Percentiles rank a stretch among this genome's conserved stretches.
Evolutionary conservation across 176 grass and related monocot species (phyloP).

Genomic region (Lolium rigidum): DNA sequence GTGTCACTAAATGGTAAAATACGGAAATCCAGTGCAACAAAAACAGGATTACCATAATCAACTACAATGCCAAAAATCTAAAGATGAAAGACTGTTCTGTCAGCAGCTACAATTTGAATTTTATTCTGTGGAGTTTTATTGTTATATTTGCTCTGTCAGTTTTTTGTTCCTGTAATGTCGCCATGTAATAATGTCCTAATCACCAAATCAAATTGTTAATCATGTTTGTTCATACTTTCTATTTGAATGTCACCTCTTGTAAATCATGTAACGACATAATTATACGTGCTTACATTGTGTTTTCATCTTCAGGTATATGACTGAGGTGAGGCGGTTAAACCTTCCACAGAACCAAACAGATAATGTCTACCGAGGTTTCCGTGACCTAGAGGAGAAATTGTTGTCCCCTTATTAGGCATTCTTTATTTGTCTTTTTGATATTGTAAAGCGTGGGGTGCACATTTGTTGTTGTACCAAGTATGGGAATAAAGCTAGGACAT

Average conservation of each 20-base stretch:
- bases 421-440: neutral
- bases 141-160: neutral
- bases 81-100: neutral
- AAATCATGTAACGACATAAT: slow-evolving; percentile 21
- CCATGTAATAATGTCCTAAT: neutral
- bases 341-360: slow-evolving; percentile 88
- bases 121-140: neutral
- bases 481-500: slow-evolving; percentile 38
- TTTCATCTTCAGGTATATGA: slow-evolving; percentile 81
- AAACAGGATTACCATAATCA: neutral
- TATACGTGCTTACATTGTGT: slow-evolving; percentile 19
- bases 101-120: neutral
- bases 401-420: slow-evolving; percentile 54
- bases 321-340: slow-evolving; percentile 74
- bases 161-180: neutral
- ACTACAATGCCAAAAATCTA: neutral
- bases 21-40: neutral
- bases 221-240: neutral
- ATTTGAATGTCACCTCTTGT: neutral
- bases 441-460: slow-evolving; percentile 31
- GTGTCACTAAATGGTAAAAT: neutral
- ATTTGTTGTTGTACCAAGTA: slow-evolving; percentile 52
- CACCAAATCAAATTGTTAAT: neutral
- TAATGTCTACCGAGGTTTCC: slow-evolving; percentile 75
- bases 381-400: slow-evolving; percentile 83